Conservation (phyloP, 495 filamentous ascomycete genomes). For the Penicillium alfredii region DNA sequence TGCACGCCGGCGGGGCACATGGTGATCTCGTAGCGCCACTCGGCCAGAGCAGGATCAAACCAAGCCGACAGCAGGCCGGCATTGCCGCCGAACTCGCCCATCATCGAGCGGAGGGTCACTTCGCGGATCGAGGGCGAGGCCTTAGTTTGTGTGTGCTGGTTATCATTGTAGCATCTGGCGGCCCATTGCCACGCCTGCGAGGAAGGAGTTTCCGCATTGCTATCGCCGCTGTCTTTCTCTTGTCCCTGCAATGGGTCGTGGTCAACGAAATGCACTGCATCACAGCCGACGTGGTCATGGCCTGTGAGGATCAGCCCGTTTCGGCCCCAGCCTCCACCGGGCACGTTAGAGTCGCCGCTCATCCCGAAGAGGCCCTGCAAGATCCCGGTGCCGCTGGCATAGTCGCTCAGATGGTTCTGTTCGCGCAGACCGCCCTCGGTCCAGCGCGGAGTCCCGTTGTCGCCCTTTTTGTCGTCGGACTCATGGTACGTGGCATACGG, state of each 20-base stretch:
- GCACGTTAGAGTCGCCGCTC: conserved; percentile 49
- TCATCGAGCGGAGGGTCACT: conserved; percentile 96
- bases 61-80: conserved; percentile 81
- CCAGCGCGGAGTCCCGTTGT: conserved; percentile 26
- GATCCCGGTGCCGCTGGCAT: conserved; percentile 55
- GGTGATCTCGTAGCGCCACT: conserved; percentile 76
- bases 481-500: conserved; percentile 72
- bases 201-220: no score
- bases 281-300: conserved; percentile 92
- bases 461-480: conserved; percentile 35
- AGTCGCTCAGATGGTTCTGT: conserved; percentile 80
- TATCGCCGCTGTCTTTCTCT: no score
- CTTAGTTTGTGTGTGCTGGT: conserved; percentile 1
- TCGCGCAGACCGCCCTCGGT: conserved; percentile 65
- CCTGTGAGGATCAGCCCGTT: conserved; percentile 79
- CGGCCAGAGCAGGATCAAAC: conserved; percentile 63
- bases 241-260: conserved; percentile 20
- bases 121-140: conserved; percentile 57
- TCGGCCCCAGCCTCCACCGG: conserved; percentile 52
- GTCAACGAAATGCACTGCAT: conserved; percentile 73
- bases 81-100: conserved; percentile 88
- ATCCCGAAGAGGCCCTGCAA: conserved; percentile 77
- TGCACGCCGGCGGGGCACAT: conserved; percentile 76
- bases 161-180: conserved; percentile 23
- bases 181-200: conserved; percentile 28